Evolutionary conservation across 2,329 filamentous ascomycete species (phyloP).

Genomic region (Emericellopsis cladophorae): DNA sequence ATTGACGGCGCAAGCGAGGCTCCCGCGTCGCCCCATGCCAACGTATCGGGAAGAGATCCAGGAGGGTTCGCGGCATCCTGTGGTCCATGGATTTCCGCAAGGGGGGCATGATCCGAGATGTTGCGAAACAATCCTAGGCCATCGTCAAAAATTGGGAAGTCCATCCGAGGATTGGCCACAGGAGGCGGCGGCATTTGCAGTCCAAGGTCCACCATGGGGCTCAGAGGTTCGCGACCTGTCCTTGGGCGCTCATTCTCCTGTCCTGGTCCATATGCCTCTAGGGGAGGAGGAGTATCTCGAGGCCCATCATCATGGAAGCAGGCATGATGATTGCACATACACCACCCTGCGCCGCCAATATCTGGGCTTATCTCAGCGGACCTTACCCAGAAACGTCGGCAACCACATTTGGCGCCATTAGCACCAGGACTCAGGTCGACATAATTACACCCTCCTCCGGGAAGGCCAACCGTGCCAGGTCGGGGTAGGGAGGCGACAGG

Average conservation of each 20-base stretch:
- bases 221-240: constrained; percentile 35
- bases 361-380: constrained; percentile 16
- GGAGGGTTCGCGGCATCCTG: constrained; percentile 16
- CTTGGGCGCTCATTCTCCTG: constrained; percentile 42
- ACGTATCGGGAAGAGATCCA: constrained; percentile 41
- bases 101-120: constrained; percentile 12
- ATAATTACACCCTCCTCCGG: constrained; percentile 44
- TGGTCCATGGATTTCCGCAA: constrained; percentile 3
- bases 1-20: constrained; percentile 10
- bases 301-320: constrained; percentile 43
- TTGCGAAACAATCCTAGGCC: constrained; percentile 21
- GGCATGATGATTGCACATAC: constrained; percentile 52
- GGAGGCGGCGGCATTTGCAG: constrained; percentile 25
- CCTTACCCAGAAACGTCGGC: constrained; percentile 47
- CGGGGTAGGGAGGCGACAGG: constrained; percentile 13
- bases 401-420: constrained; percentile 41
- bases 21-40: constrained; percentile 33
- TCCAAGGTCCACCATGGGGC: constrained; percentile 36
- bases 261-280: constrained; percentile 15
- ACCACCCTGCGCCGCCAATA: constrained; percentile 24
- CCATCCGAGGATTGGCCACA: constrained; percentile 20
- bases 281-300: neutral
- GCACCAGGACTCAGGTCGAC: constrained; percentile 39
- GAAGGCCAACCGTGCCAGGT: constrained; percentile 9
- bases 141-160: constrained; percentile 22